Evolutionary conservation across 108 stramenopile species (phyloP).

Genomic region (Fistulifera solaris): DNA sequence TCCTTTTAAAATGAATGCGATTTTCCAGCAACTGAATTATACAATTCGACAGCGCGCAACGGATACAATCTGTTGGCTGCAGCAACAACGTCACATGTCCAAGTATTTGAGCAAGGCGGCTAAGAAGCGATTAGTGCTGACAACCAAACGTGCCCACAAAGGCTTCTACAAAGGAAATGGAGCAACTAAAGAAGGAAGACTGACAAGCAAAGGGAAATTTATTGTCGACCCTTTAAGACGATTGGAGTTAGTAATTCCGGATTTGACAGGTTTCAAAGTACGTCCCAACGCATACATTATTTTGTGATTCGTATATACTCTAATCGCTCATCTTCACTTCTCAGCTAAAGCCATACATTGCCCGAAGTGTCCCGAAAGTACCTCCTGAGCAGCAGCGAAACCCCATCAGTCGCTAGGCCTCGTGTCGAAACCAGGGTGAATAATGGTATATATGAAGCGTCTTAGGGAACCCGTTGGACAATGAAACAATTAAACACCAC

Average conservation of each 20-base stretch:
- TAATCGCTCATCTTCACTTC: background rate
- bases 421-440: no score
- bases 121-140: slow-evolving; percentile 62
- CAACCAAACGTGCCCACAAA: slow-evolving; percentile 70
- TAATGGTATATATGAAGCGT: no score
- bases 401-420: no score
- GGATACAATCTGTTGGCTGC: slow-evolving; percentile 2
- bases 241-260: slow-evolving; percentile 68
- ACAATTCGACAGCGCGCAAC: no score
- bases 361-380: slow-evolving; percentile 25
- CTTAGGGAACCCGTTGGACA: no score
- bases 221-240: slow-evolving; percentile 60
- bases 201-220: slow-evolving; percentile 67
- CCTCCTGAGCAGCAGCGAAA: slow-evolving; percentile 19
- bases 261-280: slow-evolving; percentile 66
- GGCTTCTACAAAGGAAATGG: slow-evolving; percentile 89
- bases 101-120: slow-evolving; percentile 77
- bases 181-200: slow-evolving; percentile 60
- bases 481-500: no score
- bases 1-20: no score
- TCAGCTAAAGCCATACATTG: slow-evolving; percentile 42
- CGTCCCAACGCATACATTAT: background rate
- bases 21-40: no score
- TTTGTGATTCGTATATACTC: background rate
- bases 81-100: slow-evolving; percentile 49